Base-by-base conservation (phyloP, 441 rosid species). In the Adansonia grandidieri region DNA sequence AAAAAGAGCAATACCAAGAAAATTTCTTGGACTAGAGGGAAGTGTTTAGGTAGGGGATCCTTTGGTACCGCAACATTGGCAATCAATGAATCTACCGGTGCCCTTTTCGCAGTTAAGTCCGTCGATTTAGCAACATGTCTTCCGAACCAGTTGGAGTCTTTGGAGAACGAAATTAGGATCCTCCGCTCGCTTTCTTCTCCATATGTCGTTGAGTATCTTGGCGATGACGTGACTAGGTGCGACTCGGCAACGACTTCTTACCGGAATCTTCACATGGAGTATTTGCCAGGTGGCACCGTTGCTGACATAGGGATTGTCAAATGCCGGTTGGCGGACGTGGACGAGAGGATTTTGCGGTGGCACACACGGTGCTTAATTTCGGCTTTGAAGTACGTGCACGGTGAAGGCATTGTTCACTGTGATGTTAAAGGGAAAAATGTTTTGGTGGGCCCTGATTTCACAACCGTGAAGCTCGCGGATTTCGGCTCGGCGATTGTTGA, bases 391-490 rank as follows among this genome's bases (percentile, higher is more conserved):
- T 84, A 87, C 81, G 68, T 91, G 9, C 98, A 93, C 84, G 78
- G 84, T 0, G 64, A 78, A 14, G 90, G 92, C 76, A 81, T 86
- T 70, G 92, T 88, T 0, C 98, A 93, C 87, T 89, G 98, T 66
- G 96, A 93, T 74, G 90, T 93, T 14, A 91, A 93, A 79, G 93
- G 96, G 0, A 84, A 71, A 76, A 93, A 93, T 77, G 75, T 91
- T 8, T 86, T 93, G 32, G 82, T 90, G 8, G 84, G 82, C 1
- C 58, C 69, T 15, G 81, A 69, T 45, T 77, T 73, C 3, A 60
- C 79, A 76, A 75, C 77, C 57, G 85, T 80, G 0, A 93, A 93
- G 83, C 87, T 93, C 66, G 96, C 90, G 19, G 98, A 93, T 84
- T 93, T 93, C 74, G 98, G 98, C 0, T 85, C 92, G 0, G 91